A percentile compares a stretch with the other conserved stretches of the same genome.
phyloP scores from a whole-genome alignment of 208 protist genomes.

The Crithidia expoeki region DNA sequence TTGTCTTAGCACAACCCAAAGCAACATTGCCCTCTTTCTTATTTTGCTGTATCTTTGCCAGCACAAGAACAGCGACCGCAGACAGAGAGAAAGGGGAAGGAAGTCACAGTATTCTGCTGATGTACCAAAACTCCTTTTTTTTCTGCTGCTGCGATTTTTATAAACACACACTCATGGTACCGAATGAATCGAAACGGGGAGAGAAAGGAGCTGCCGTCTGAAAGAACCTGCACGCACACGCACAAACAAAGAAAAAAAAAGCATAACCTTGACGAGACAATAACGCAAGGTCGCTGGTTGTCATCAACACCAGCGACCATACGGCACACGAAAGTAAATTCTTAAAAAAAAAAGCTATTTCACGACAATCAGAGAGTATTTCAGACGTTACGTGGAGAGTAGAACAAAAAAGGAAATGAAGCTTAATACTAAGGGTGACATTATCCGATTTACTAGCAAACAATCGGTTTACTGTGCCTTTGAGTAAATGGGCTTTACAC shows the following conservation, averaged over 20 bases:
- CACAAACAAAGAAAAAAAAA: slow-evolving; percentile 12
- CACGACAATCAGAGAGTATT: no score
- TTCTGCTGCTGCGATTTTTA: neutral
- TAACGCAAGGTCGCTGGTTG: no score
- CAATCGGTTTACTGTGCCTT: no score
- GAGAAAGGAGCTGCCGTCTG: slow-evolving; percentile 6
- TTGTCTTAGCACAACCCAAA: neutral
- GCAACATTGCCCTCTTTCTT: neutral
- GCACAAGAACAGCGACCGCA: neutral
- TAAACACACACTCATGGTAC: neutral
- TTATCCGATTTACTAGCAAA: no score
- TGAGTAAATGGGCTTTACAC: no score
- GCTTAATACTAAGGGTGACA: no score
- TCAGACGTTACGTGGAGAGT: no score
- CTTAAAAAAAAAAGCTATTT: no score
- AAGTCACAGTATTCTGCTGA: neutral
- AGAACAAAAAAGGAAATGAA: no score
- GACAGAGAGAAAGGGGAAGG: neutral
- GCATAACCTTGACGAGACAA: neutral
- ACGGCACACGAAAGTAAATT: no score
- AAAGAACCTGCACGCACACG: neutral
- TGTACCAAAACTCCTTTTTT: neutral
- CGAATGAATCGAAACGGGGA: neutral
- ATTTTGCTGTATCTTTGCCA: no score
- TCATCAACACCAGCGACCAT: no score